A percentile compares a stretch with the other conserved stretches of the same genome.
phyloP scores from a whole-genome alignment of 768 basidiomycete species.

The Sarcomyxa edulis region DNA sequence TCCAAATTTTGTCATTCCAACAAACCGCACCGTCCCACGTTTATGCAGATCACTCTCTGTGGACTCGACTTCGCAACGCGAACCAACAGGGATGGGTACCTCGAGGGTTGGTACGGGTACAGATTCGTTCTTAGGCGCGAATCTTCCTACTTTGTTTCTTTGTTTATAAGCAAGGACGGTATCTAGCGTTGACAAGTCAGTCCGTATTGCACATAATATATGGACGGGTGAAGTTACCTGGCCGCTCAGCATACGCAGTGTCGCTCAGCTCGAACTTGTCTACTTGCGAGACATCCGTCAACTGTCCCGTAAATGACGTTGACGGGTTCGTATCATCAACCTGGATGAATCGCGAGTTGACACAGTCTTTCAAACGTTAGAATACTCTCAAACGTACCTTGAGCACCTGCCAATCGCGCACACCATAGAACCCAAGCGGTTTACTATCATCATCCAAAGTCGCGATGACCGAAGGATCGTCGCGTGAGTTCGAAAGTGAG shows the following conservation, averaged over 20 bases:
- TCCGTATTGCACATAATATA: background rate
- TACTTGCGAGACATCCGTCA: slow-evolving; percentile 79
- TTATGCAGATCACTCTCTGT: slow-evolving; percentile 64
- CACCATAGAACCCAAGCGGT: slow-evolving; percentile 69
- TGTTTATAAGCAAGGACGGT: slow-evolving; percentile 89
- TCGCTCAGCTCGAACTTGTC: slow-evolving; percentile 89
- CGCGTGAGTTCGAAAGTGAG: slow-evolving; percentile 53
- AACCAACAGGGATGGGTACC: slow-evolving; percentile 56
- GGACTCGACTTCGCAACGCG: slow-evolving; percentile 82
- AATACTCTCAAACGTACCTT: slow-evolving; percentile 44
- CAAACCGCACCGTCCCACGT: slow-evolving; percentile 81
- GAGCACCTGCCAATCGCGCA: slow-evolving; percentile 74
- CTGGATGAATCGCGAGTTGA: slow-evolving; percentile 30
- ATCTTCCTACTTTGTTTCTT: slow-evolving; percentile 82
- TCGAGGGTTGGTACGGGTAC: slow-evolving; percentile 17
- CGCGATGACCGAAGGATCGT: slow-evolving; percentile 42
- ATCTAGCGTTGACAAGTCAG: slow-evolving; percentile 40
- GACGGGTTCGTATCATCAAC: slow-evolving; percentile 76
- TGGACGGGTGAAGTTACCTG: slow-evolving; percentile 46
- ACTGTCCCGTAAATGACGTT: slow-evolving; percentile 72
- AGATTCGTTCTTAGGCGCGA: slow-evolving; percentile 50
- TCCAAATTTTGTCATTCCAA: slow-evolving; percentile 76
- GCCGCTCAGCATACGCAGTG: slow-evolving; percentile 74
- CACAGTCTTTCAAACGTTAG: background rate
- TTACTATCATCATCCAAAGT: slow-evolving; percentile 61